These are phyloP conservation scores for Mallotus japonicus DNA, from an alignment of 441 rosid species.

Conservation along the genomic window DNA sequence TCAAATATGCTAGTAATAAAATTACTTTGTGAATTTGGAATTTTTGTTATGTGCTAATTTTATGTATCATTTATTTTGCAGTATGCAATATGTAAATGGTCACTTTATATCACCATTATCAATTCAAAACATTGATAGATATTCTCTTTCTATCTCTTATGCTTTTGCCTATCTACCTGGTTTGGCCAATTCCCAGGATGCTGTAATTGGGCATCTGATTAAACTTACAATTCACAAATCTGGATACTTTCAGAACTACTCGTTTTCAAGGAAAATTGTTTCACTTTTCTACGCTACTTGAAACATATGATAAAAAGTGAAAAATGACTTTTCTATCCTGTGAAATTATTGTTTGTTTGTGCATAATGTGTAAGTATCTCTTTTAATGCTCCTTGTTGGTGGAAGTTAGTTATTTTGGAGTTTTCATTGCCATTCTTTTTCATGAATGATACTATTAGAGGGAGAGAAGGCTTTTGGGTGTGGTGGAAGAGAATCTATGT, in stretches of 20 bases:
- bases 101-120: background rate
- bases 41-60: background rate
- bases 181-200: background rate
- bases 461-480: no score
- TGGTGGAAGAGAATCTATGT: no score
- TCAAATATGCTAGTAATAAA: conserved; percentile 1
- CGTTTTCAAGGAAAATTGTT: background rate
- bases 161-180: background rate
- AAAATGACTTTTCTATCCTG: background rate
- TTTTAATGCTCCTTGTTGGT: background rate
- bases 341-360: background rate
- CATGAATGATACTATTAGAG: no score
- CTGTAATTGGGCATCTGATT: background rate
- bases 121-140: background rate
- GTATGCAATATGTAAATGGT: background rate
- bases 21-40: background rate
- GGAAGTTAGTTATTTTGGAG: no score
- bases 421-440: no score
- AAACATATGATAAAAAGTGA: background rate
- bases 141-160: background rate
- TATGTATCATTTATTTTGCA: background rate
- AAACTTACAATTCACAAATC: background rate
- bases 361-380: background rate
- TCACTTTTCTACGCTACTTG: background rate
- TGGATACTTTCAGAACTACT: background rate